Evolutionary conservation across 225 moss, liverwort and hornwort genomes (phyloP).

Genomic region (Bryoerythrophyllum caledonicum): DNA sequence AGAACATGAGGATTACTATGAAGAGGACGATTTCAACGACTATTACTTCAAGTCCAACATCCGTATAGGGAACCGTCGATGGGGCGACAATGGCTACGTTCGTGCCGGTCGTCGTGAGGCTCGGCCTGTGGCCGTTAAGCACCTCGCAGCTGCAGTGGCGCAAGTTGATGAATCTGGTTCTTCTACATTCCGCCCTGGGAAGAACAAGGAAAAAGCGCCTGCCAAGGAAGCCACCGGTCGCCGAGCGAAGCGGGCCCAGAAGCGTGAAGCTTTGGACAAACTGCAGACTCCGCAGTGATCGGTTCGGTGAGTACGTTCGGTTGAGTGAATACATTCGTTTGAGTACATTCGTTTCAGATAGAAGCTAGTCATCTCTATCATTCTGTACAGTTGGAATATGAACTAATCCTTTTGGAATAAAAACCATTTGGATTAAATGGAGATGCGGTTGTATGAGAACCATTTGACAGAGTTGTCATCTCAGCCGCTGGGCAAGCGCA

Average conservation of each 20-base stretch:
- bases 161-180: constrained; percentile 56
- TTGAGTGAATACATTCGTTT: no score
- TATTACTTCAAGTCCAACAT: constrained; percentile 65
- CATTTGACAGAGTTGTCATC: no score
- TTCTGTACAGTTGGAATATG: no score
- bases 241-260: constrained; percentile 69
- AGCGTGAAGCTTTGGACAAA: constrained; percentile 52
- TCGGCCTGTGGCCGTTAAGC: constrained; percentile 57
- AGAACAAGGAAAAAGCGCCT: constrained; percentile 40
- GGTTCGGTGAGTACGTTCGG: constrained; percentile 9
- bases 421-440: no score
- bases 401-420: no score
- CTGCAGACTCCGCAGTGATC: constrained; percentile 10
- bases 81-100: constrained; percentile 76
- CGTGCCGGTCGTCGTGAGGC: constrained; percentile 72
- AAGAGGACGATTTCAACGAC: constrained; percentile 68
- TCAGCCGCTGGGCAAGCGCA: no score
- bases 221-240: constrained; percentile 52
- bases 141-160: constrained; percentile 54
- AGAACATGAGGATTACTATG: constrained; percentile 61
- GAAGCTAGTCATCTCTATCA: neutral
- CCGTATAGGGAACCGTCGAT: constrained; percentile 69
- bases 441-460: no score
- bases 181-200: constrained; percentile 40
- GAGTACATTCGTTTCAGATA: no score